Percentiles rank a stretch among this genome's conserved stretches.
phyloP scores from a whole-genome alignment of 768 basidiomycete species.

The Calocera cornea region DNA sequence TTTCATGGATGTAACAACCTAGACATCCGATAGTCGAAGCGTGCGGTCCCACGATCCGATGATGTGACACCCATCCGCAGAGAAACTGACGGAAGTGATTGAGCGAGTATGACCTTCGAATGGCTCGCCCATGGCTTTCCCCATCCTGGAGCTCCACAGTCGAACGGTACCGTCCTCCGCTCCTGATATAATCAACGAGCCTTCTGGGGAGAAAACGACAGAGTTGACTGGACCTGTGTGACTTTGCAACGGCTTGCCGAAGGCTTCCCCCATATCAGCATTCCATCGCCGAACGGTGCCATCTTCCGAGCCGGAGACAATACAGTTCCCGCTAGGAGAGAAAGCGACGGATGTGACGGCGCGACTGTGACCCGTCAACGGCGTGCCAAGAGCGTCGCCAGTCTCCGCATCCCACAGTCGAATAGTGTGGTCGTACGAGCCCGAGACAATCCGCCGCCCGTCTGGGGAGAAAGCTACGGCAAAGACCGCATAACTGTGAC shows the following conservation, averaged over 20 bases:
- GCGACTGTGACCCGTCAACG: conserved; percentile 16
- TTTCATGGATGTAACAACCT: no score
- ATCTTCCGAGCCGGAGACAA: conserved; percentile 13
- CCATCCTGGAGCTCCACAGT: conserved; percentile 28
- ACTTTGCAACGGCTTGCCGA: neutral
- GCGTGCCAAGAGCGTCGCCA: neutral
- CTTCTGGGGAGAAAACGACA: conserved; percentile 22
- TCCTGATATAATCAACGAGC: conserved; percentile 15
- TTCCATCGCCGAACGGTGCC: conserved; percentile 15
- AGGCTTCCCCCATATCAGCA: neutral
- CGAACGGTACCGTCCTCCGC: conserved; percentile 16
- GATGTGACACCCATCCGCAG: neutral
- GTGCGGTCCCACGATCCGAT: conserved; percentile 29
- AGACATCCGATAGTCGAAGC: conserved; percentile 33
- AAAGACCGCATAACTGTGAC: no score
- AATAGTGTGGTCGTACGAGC: no score
- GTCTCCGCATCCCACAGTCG: conserved; percentile 32
- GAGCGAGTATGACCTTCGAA: conserved; percentile 15
- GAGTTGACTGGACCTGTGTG: conserved; percentile 12
- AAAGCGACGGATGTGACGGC: conserved; percentile 20
- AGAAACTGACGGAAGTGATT: conserved; percentile 23
- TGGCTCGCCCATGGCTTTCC: conserved; percentile 17
- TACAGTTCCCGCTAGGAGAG: conserved; percentile 18
- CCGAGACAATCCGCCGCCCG: no score
- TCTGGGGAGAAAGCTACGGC: no score